Evolutionary conservation across 495 filamentous ascomycete genomes (phyloP), one percentile per base, ranked within the genome.

Genomic region (Massariosphaeria phaeospora): DNA sequence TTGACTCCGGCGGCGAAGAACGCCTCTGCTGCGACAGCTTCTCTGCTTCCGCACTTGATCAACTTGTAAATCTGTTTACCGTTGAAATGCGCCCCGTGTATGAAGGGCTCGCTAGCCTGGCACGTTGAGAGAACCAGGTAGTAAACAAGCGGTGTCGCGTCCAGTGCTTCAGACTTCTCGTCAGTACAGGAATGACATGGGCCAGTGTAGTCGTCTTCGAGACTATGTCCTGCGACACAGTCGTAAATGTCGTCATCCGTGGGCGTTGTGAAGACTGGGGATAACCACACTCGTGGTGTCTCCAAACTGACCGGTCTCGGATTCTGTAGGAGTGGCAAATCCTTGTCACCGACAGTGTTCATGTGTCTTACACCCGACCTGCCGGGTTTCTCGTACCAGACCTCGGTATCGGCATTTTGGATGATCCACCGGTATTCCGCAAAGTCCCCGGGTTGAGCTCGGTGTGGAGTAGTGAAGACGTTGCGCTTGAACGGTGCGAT

Each of bases 221-320:
- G 10, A 1, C 36, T 45, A 18, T 59, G 54, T 1, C 55, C 50
- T 20, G 44, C 60, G 1, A 26, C 39, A 33, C 60, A 63, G 21
- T 63, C 50, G 25, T 36, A 55, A 10, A 63, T 54, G 17, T 63
- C 54, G 39, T 59, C 54, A 27, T 63, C 50, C 11, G 60, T 58
- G 2, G 60, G 54, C 8, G 54, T 58, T 2, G 43, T 55, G 23
- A 63, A 26, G 10, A 55, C 54, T 30, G 42, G 35, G 5, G 54
- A 54, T 3, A 49, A 54, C 60, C 60, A 63, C 10, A 63, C 35
- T 15, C 40, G 18, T 7, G 55, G 53, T 12, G 43, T 47, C 5
- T 52, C 46, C 9, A 53, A 20, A n/a, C 15, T 35, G 13, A 54
- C 31, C 2, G 59, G 59, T 18, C 29, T 3, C 3, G 38, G 55